Evolutionary conservation across 805 yeast genomes (phyloP).

Genomic region (Teunomyces barrocoloradensis): DNA sequence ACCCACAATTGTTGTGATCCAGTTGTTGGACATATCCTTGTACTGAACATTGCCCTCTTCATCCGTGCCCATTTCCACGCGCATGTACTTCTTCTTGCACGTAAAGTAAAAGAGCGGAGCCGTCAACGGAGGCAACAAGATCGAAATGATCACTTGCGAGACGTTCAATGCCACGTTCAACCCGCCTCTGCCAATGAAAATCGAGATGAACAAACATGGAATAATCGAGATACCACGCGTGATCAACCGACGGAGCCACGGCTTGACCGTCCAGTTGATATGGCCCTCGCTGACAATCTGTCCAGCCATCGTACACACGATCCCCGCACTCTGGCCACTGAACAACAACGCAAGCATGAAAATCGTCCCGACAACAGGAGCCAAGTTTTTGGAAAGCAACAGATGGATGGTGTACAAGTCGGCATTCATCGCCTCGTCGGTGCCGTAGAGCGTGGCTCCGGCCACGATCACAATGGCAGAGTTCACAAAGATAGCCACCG

Average conservation of each 20-base stretch:
- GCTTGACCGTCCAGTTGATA: slow-evolving; percentile 73
- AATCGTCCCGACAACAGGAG: slow-evolving; percentile 76
- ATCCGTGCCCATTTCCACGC: slow-evolving; percentile 35
- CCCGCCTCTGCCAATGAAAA: slow-evolving; percentile 72
- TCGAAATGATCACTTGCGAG: slow-evolving; percentile 82
- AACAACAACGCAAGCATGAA: slow-evolving; percentile 82
- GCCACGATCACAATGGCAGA: slow-evolving; percentile 79
- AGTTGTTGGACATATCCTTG: slow-evolving; percentile 60
- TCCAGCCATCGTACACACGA: slow-evolving; percentile 91
- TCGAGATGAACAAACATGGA: slow-evolving; percentile 75
- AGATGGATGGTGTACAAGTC: slow-evolving; percentile 77
- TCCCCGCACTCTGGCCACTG: slow-evolving; percentile 89
- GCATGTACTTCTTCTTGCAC: slow-evolving; percentile 66
- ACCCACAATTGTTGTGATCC: slow-evolving; percentile 53
- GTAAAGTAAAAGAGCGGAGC: slow-evolving; percentile 88
- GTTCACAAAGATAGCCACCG: slow-evolving; percentile 84
- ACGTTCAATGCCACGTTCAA: slow-evolving; percentile 70
- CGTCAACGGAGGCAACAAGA: slow-evolving; percentile 77
- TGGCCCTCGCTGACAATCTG: slow-evolving; percentile 93
- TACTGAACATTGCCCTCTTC: slow-evolving; percentile 21
- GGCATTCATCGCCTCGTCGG: slow-evolving; percentile 67
- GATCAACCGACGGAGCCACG: slow-evolving; percentile 75
- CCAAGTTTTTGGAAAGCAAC: slow-evolving; percentile 56
- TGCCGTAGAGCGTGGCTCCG: slow-evolving; percentile 71
- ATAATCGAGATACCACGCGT: slow-evolving; percentile 77